Conservation (phyloP, 2,329 filamentous ascomycete species). For the Colletotrichum eremochloae region DNA sequence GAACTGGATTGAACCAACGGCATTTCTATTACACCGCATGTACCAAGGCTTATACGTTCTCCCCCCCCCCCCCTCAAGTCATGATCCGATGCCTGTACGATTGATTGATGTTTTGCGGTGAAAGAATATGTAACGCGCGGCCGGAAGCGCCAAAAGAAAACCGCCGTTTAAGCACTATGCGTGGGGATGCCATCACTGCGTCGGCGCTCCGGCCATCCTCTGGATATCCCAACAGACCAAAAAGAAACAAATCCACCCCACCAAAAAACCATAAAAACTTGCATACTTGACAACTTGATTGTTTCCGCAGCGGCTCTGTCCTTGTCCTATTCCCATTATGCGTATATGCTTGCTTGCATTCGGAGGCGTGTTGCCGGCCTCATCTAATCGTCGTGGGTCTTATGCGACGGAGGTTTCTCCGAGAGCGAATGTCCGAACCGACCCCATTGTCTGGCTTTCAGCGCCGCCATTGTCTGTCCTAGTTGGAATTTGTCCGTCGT, state of each 20-base stretch:
- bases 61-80: not conserved
- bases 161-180: slow-evolving; percentile 34
- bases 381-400: not conserved
- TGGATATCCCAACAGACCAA: slow-evolving; percentile 40
- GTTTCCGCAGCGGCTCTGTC: slow-evolving; percentile 4
- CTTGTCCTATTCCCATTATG: slow-evolving; percentile 16
- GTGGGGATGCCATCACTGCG: slow-evolving; percentile 38
- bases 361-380: not conserved
- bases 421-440: not conserved
- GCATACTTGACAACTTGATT: slow-evolving; percentile 9
- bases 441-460: not conserved
- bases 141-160: slow-evolving; percentile 18
- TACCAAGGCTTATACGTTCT: slow-evolving; percentile 17
- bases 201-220: slow-evolving; percentile 34
- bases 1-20: not conserved
- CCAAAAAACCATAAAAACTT: no score
- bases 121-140: slow-evolving; percentile 18
- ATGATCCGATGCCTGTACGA: slow-evolving; percentile 8
- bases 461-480: not conserved
- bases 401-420: not conserved
- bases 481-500: not conserved
- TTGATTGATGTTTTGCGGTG: slow-evolving; percentile 17
- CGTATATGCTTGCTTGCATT: not conserved
- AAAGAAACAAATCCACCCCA: not conserved
- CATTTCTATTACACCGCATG: slow-evolving; percentile 37